Conservation (phyloP, 1,284 basidiomycete genomes). For the Salmacisia buchloeana region DNA sequence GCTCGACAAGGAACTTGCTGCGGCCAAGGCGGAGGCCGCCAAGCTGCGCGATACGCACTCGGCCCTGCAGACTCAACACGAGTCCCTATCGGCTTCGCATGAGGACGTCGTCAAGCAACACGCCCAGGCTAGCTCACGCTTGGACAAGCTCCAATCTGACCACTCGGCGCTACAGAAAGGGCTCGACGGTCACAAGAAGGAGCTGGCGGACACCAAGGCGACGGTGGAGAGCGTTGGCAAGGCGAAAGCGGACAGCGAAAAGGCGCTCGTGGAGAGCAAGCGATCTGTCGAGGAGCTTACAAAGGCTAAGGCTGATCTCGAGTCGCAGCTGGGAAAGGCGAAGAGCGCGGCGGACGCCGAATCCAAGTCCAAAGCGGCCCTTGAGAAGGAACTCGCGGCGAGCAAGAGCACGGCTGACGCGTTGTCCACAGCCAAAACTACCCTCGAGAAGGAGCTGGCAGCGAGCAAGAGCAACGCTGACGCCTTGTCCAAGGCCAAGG, state of each 20-base stretch:
- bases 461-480: not conserved
- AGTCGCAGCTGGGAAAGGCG: conserved; percentile 1
- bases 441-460: not conserved
- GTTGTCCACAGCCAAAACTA: not conserved
- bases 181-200: conserved; percentile 15
- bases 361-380: not conserved
- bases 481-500: not conserved
- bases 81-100: too few relatives aligned
- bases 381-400: not conserved
- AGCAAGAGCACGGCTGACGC: not conserved
- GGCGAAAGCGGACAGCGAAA: not conserved
- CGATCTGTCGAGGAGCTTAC: conserved; percentile 13
- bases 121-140: too few relatives aligned
- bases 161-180: conserved; percentile 15
- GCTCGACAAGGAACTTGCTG: too few relatives aligned
- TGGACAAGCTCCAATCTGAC: conserved; percentile 9
- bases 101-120: too few relatives aligned
- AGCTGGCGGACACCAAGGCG: not conserved
- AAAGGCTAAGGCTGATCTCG: conserved; percentile 3
- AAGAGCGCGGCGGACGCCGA: not conserved
- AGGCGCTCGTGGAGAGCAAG: conserved; percentile 10
- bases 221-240: not conserved
- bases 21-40: too few relatives aligned
- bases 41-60: too few relatives aligned
- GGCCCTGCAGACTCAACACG: too few relatives aligned